These are phyloP conservation scores for Rhynchospora tenuis DNA, from an alignment of 176 grass and related monocot genomes.

Conservation along the genomic window DNA sequence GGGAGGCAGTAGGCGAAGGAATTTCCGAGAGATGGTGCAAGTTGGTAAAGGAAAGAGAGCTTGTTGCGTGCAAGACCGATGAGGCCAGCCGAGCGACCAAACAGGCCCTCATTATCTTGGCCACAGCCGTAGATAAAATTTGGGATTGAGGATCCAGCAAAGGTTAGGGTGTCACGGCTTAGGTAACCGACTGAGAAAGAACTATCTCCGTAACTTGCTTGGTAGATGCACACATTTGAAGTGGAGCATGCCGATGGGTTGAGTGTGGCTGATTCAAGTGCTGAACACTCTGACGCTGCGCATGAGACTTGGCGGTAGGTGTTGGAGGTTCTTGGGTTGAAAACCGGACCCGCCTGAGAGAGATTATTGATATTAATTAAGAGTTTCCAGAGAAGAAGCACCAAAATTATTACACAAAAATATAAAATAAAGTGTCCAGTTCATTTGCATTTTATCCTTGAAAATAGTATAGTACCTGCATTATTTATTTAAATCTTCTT, in stretches of 20 bases:
- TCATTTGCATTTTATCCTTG: neutral
- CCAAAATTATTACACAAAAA: neutral
- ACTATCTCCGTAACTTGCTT: slow-evolving; percentile 63
- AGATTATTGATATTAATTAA: neutral
- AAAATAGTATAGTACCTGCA: neutral
- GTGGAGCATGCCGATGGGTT: slow-evolving; percentile 52
- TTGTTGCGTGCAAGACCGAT: slow-evolving; percentile 78
- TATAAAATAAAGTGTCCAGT: neutral
- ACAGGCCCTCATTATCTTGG: slow-evolving; percentile 84
- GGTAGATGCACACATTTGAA: slow-evolving; percentile 64
- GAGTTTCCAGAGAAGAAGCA: neutral
- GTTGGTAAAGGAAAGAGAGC: slow-evolving; percentile 73
- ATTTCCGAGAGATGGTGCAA: slow-evolving; percentile 49
- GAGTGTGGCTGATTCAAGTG: slow-evolving; percentile 47
- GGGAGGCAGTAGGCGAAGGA: slow-evolving; percentile 94
- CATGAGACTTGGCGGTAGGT: slow-evolving; percentile 51
- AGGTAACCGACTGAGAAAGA: slow-evolving; percentile 78
- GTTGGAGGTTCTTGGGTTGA: slow-evolving; percentile 38
- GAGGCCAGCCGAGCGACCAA: slow-evolving; percentile 67
- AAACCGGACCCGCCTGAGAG: slow-evolving; percentile 44
- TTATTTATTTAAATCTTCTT: neutral
- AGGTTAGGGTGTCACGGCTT: slow-evolving; percentile 66
- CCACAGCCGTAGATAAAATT: slow-evolving; percentile 88
- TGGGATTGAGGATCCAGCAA: slow-evolving; percentile 32
- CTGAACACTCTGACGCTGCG: slow-evolving; percentile 40